Evolutionary conservation across 805 yeast genomes (phyloP).

Genomic region (Cyberlindnera mrakii): DNA sequence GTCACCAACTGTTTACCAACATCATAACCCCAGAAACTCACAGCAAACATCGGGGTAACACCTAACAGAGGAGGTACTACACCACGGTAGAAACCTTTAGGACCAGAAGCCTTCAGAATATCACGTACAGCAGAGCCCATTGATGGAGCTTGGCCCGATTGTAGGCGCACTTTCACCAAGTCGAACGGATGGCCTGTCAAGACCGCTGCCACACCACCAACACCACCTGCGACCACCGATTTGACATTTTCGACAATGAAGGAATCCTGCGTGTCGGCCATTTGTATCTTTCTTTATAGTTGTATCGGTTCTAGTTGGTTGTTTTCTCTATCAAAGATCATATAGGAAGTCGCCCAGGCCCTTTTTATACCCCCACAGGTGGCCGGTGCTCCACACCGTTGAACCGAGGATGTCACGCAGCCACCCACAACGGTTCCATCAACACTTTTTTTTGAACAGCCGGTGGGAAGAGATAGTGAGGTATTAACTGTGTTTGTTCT

Average conservation of each 20-base stretch:
- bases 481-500: no score
- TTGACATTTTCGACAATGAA: conserved; percentile 65
- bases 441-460: no score
- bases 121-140: conserved; percentile 62
- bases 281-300: neutral
- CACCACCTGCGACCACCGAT: conserved; percentile 89
- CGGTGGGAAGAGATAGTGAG: no score
- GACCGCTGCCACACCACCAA: conserved; percentile 95
- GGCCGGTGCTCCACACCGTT: conserved; percentile 1
- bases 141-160: conserved; percentile 59
- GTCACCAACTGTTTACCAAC: conserved; percentile 76
- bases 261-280: conserved; percentile 18
- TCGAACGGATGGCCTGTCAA: conserved; percentile 96
- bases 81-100: conserved; percentile 82
- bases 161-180: conserved; percentile 84
- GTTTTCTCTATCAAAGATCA: no score
- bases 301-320: no score
- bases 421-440: neutral
- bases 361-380: neutral
- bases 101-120: conserved; percentile 71
- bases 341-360: no score
- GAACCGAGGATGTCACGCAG: conserved; percentile 7
- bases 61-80: conserved; percentile 93
- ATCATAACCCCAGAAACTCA: conserved; percentile 97
- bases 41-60: conserved; percentile 98